A percentile compares a stretch with the other conserved stretches of the same genome.
phyloP scores from a whole-genome alignment of 2,329 filamentous ascomycete genomes.

The Clarireedia sp. region DNA sequence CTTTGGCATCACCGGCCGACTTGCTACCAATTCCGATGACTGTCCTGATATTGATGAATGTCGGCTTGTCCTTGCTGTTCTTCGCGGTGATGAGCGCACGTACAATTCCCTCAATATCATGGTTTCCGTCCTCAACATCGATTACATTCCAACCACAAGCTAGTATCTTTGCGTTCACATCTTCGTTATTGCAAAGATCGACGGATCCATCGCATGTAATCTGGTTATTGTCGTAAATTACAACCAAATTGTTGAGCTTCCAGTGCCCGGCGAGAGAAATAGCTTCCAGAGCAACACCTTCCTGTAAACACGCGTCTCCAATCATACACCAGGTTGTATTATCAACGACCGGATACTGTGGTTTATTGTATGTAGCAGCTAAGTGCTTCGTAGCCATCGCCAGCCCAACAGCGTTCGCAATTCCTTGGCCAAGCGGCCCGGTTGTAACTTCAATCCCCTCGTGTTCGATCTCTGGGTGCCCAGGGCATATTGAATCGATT shows the following conservation, averaged over 20 bases:
- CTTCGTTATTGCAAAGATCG: conserved; percentile 39
- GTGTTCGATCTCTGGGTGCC: conserved; percentile 42
- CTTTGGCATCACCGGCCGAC: conserved; percentile 25
- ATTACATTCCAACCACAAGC: conserved; percentile 42
- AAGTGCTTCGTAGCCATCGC: conserved; percentile 43
- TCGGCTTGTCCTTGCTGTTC: conserved; percentile 36
- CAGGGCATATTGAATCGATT: conserved; percentile 32
- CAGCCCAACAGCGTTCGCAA: conserved; percentile 43
- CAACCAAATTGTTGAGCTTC: conserved; percentile 39
- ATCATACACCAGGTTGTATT: conserved; percentile 43
- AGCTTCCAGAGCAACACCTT: conserved; percentile 42
- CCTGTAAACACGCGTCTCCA: conserved; percentile 42
- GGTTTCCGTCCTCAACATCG: conserved; percentile 38
- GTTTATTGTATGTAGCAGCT: conserved; percentile 38
- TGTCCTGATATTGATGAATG: conserved; percentile 44
- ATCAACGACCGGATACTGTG: conserved; percentile 35
- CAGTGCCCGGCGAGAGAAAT: conserved; percentile 41
- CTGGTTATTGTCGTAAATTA: conserved; percentile 47
- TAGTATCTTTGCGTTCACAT: conserved; percentile 42
- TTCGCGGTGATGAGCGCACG: conserved; percentile 35
- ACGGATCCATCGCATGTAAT: conserved; percentile 42
- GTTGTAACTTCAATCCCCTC: conserved; percentile 44
- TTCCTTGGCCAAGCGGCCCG: conserved; percentile 42
- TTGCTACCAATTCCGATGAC: conserved; percentile 38
- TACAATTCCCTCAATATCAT: conserved; percentile 37